phyloP scores from a whole-genome alignment of 495 filamentous ascomycete species.

The Arthonia radiata region DNA sequence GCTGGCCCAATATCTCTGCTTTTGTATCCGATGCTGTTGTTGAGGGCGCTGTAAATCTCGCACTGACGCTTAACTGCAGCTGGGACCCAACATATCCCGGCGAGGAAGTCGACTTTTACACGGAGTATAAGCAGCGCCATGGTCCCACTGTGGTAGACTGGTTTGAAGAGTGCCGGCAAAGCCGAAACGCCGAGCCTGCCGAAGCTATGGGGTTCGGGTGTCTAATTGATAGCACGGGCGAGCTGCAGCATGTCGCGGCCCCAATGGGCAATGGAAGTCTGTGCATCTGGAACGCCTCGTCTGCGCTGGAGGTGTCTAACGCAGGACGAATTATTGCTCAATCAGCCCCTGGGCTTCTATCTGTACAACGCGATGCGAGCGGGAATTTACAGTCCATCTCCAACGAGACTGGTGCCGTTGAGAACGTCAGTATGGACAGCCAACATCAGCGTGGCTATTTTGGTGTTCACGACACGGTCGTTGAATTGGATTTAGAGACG shows the following conservation, averaged over 20 bases:
- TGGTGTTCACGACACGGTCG: slow-evolving; percentile 47
- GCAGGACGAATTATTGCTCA: slow-evolving; percentile 40
- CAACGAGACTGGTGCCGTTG: slow-evolving; percentile 46
- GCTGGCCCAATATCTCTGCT: no score
- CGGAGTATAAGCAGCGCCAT: slow-evolving; percentile 67
- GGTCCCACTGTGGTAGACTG: slow-evolving; percentile 49
- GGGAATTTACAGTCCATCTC: slow-evolving; percentile 18
- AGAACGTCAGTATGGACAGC: slow-evolving; percentile 65
- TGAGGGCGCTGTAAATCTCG: no score
- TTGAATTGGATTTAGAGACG: slow-evolving; percentile 65
- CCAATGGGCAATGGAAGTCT: slow-evolving; percentile 70
- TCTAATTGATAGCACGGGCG: no score
- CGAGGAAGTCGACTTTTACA: slow-evolving; percentile 55
- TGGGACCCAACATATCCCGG: slow-evolving; percentile 60
- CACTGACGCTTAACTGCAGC: no score
- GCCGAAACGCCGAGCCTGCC: slow-evolving; percentile 10
- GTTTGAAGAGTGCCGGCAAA: slow-evolving; percentile 33
- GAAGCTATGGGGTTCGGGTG: slow-evolving; percentile 39
- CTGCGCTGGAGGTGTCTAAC: slow-evolving; percentile 15
- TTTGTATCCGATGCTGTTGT: no score
- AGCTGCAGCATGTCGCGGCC: slow-evolving; percentile 40
- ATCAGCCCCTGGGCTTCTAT: slow-evolving; percentile 40
- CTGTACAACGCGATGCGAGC: slow-evolving; percentile 14
- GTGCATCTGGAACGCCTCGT: slow-evolving; percentile 54
- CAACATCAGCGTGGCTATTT: slow-evolving; percentile 45